Evolutionary conservation across 495 filamentous ascomycete genomes (phyloP).

Genomic region (Xylaria cubensis): DNA sequence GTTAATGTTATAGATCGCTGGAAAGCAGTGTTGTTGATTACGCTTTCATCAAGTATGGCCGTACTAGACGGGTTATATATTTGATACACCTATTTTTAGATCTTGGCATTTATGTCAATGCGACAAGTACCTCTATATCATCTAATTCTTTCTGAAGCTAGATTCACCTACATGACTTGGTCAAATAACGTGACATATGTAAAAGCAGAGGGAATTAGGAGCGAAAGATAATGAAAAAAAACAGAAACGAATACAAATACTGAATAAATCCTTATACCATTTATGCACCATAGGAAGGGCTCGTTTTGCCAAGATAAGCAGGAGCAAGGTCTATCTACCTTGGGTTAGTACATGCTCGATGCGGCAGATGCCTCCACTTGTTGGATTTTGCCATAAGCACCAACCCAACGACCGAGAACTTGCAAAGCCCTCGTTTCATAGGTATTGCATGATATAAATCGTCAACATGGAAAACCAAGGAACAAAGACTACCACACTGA

Average conservation of each 20-base stretch:
- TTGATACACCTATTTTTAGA: background rate
- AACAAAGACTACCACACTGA: background rate
- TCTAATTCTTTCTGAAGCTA: too few species aligned
- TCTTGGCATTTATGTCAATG: background rate
- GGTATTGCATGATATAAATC: background rate
- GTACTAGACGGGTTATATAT: background rate
- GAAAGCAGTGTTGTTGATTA: background rate
- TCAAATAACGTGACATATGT: too few species aligned
- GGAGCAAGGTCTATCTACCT: background rate
- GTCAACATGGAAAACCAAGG: conserved; percentile 1
- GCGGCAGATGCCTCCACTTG: background rate
- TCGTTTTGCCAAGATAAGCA: background rate
- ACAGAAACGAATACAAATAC: background rate
- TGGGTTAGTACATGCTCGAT: background rate
- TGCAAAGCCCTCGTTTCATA: background rate
- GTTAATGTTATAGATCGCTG: too few species aligned
- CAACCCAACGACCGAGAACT: background rate
- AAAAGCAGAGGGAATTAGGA: too few species aligned
- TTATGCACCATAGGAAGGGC: background rate
- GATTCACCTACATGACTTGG: too few species aligned
- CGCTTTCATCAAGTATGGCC: background rate
- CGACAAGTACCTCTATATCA: too few species aligned
- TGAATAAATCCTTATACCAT: background rate
- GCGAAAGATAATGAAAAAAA: too few species aligned
- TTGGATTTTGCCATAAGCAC: background rate